Evolutionary conservation across 2,329 filamentous ascomycete species (phyloP), one percentile per base, ranked within the genome.

Genomic region (Aspergillus novoparasiticus): DNA sequence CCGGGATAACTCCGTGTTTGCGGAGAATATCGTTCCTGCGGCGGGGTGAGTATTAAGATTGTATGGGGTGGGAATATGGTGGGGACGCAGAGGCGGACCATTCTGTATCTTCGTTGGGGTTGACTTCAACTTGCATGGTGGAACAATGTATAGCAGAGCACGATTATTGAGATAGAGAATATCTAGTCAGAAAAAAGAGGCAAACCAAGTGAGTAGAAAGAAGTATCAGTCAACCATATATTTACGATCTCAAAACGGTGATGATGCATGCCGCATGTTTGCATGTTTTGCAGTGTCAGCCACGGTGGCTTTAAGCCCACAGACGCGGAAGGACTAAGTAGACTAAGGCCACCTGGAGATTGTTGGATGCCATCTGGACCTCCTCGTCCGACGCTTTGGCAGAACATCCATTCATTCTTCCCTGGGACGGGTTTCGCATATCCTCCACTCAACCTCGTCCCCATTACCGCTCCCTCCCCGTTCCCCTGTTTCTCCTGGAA

Each of bases 61-160:
- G 39, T 43, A 57, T 39, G 36, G 39, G 16, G 48, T 39, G 64
- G 65, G 45, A 41, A 59, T 54, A 36, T 26, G 16, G 56, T 45
- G 60, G 34, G 48, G 56, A 46, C 54, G 57, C 32, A 41, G 59
- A 48, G 56, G 68, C 62, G 55, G 32, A 71, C 95, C 95, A 99
- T 89, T 99, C 95, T 67, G 95, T 99, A 77, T 99, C 95, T 66
- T 93, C 95, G 75, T 98, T 96, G 36, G 94, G 94, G 76, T 98
- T 90, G 69, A 99, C 90, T 51, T 94, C 93, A 64, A 99, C 95
- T 73, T 89, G 85, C 66, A 89, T 76, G 73, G 76, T 72, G 65
- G 11, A 64, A 4, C 3, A 12, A 11, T 12, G 14, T 51, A n/a
- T 21, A 2, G 16, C 6, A 26, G 28, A 5, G 21, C 2, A 6